Conservation (phyloP, 257 asterid species). For the Lycium barbarum region DNA sequence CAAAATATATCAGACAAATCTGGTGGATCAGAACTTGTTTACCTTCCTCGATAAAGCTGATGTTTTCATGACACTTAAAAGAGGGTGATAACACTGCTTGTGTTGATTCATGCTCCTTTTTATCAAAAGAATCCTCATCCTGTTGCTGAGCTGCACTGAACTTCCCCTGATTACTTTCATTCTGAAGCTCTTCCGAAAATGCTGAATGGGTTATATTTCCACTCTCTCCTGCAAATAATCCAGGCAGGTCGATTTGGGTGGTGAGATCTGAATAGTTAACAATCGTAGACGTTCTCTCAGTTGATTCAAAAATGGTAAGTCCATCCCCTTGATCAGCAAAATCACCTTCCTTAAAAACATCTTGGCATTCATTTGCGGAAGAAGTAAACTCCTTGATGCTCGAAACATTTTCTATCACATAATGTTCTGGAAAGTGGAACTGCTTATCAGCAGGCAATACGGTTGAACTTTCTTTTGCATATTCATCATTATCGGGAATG, state of each 20-base stretch:
- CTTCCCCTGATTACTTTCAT: constrained; percentile 39
- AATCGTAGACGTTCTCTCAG: constrained; percentile 30
- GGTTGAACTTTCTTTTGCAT: constrained; percentile 31
- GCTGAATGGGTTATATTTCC: neutral
- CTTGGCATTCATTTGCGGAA: constrained; percentile 37
- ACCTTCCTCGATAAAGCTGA: constrained; percentile 23
- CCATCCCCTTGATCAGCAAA: constrained; percentile 53
- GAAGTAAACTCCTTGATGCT: constrained; percentile 36
- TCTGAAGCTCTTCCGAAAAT: constrained; percentile 34
- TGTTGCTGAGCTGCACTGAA: constrained; percentile 24
- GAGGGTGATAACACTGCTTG: constrained; percentile 18
- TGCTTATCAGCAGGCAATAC: constrained; percentile 25
- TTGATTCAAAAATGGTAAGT: constrained; percentile 52
- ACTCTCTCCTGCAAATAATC: constrained; percentile 27
- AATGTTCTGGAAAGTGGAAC: constrained; percentile 34
- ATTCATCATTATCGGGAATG: constrained; percentile 31
- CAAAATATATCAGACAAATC: neutral
- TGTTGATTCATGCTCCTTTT: constrained; percentile 34
- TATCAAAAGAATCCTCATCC: constrained; percentile 28
- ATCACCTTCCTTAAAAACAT: constrained; percentile 49
- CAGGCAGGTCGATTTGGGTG: constrained; percentile 20
- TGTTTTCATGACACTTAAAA: constrained; percentile 16
- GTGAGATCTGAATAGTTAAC: constrained; percentile 33
- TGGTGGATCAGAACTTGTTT: neutral
- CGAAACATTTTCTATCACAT: constrained; percentile 35